A percentile compares a stretch with the other conserved stretches of the same genome.
These are phyloP conservation scores for Phytophthora macrochlamydospora DNA, from an alignment of 352 stramenopile genomes.

Conservation along the genomic window DNA sequence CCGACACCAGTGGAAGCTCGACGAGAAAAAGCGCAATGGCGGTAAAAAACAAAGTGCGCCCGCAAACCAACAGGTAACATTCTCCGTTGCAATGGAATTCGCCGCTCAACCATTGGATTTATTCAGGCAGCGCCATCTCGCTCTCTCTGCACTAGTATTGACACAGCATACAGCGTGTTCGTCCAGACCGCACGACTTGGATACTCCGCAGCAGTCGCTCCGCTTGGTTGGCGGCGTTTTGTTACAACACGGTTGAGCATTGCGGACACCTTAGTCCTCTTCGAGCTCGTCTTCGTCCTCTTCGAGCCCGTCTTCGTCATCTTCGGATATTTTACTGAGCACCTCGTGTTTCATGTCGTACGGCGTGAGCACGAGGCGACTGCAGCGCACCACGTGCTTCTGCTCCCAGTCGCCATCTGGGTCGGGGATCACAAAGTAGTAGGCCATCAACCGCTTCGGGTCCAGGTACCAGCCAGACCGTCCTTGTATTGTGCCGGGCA, in stretches of 20 bases:
- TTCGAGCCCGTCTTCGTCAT: conserved; percentile 1
- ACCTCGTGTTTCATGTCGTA: conserved; percentile 74
- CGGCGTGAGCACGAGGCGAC: conserved; percentile 57
- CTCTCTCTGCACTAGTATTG: too few relatives aligned
- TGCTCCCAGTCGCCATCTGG: conserved; percentile 68
- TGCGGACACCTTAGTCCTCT: not conserved
- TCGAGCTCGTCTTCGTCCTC: conserved; percentile 2
- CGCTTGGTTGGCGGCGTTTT: too few relatives aligned
- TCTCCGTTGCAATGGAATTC: too few relatives aligned
- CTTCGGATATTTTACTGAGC: conserved; percentile 27
- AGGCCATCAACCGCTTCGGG: conserved; percentile 70
- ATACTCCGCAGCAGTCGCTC: too few relatives aligned
- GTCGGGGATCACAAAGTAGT: conserved; percentile 71
- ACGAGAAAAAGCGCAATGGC: too few relatives aligned
- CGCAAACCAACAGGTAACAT: too few relatives aligned
- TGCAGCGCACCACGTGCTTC: conserved; percentile 63
- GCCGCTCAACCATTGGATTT: too few relatives aligned
- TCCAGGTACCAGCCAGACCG: conserved; percentile 79
- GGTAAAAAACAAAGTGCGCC: too few relatives aligned
- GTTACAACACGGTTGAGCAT: not conserved
- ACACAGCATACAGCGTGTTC: too few relatives aligned
- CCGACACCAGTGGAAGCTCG: too few relatives aligned
- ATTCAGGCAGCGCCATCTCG: too few relatives aligned
- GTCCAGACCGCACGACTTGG: too few relatives aligned
- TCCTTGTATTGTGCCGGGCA: conserved; percentile 70